Percentiles rank a stretch among this genome's conserved stretches.
Evolutionary conservation across 768 basidiomycete genomes (phyloP).

Genomic region (Agaricus subrufescens): DNA sequence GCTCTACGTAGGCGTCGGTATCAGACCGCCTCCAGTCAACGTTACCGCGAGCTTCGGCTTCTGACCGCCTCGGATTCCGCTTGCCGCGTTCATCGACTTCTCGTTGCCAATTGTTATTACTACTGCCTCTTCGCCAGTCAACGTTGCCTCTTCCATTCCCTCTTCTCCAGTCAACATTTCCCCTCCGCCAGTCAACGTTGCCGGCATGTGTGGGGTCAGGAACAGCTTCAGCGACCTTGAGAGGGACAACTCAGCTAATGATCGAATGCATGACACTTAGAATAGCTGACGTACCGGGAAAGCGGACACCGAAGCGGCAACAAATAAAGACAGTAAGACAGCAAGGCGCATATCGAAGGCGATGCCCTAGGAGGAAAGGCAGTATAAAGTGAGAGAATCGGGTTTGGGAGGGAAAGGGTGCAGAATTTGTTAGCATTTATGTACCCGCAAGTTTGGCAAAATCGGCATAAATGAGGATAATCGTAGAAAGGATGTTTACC

Average conservation of each 20-base stretch:
- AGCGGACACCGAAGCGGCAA: constrained; percentile 28
- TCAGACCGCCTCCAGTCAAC: constrained; percentile 19
- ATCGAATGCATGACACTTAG: not conserved
- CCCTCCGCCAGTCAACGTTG: constrained; percentile 15
- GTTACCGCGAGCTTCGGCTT: constrained; percentile 7
- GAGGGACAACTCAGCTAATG: constrained; percentile 3
- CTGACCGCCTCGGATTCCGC: constrained; percentile 11
- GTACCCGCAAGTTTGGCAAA: constrained; percentile 22
- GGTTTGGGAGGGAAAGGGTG: constrained; percentile 15
- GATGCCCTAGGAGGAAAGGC: constrained; percentile 23
- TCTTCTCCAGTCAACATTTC: constrained; percentile 1
- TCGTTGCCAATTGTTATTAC: constrained; percentile 1
- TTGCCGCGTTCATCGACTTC: constrained; percentile 11
- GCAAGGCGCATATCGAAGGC: constrained; percentile 26
- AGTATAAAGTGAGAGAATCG: constrained; percentile 19
- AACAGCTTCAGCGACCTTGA: constrained; percentile 18
- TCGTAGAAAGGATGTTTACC: constrained; percentile 27
- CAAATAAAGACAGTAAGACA: constrained; percentile 26
- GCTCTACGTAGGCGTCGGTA: constrained; percentile 2
- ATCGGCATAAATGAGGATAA: constrained; percentile 26
- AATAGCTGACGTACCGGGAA: constrained; percentile 28
- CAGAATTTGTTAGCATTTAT: constrained; percentile 28
- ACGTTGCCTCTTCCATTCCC: constrained; percentile 2
- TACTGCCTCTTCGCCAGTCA: constrained; percentile 17
- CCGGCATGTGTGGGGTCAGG: constrained; percentile 2